A percentile compares a stretch with the other conserved stretches of the same genome.
phyloP scores from a whole-genome alignment of 2,329 filamentous ascomycete genomes.

The Alternaria burnsii region DNA sequence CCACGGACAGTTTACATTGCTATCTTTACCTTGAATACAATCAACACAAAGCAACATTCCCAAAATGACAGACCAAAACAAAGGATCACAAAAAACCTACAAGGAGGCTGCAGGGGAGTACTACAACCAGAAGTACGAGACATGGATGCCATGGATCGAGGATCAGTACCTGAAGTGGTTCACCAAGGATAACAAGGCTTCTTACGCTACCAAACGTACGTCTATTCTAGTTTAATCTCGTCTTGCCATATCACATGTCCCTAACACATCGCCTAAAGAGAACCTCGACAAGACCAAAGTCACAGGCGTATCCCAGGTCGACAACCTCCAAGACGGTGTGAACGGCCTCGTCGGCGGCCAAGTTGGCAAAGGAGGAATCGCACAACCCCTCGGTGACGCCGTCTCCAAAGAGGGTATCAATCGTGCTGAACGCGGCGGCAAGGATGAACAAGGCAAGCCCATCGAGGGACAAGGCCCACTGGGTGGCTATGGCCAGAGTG shows the following conservation, averaged over 20 bases:
- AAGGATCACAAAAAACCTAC: conserved; percentile 37
- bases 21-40: background rate
- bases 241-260: background rate
- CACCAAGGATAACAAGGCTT: conserved; percentile 79
- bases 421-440: conserved; percentile 69
- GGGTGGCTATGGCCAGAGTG: conserved; percentile 42
- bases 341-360: conserved; percentile 70
- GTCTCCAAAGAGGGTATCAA: conserved; percentile 72
- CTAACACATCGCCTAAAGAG: conserved; percentile 55
- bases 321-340: conserved; percentile 73
- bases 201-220: conserved; percentile 73
- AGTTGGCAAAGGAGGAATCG: conserved; percentile 72
- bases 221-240: conserved; percentile 8
- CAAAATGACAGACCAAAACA: conserved; percentile 12
- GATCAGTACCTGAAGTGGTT: conserved; percentile 77
- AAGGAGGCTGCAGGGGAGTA: conserved; percentile 54
- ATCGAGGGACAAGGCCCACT: conserved; percentile 53
- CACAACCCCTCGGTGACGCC: conserved; percentile 70
- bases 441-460: conserved; percentile 64
- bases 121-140: conserved; percentile 77
- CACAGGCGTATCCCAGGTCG: conserved; percentile 71
- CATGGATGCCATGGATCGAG: conserved; percentile 80
- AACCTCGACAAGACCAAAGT: conserved; percentile 74
- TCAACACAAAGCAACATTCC: background rate
- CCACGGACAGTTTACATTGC: background rate